These are phyloP conservation scores for Ascochyta pisi DNA, from an alignment of 2,329 filamentous ascomycete species.

Conservation along the genomic window DNA sequence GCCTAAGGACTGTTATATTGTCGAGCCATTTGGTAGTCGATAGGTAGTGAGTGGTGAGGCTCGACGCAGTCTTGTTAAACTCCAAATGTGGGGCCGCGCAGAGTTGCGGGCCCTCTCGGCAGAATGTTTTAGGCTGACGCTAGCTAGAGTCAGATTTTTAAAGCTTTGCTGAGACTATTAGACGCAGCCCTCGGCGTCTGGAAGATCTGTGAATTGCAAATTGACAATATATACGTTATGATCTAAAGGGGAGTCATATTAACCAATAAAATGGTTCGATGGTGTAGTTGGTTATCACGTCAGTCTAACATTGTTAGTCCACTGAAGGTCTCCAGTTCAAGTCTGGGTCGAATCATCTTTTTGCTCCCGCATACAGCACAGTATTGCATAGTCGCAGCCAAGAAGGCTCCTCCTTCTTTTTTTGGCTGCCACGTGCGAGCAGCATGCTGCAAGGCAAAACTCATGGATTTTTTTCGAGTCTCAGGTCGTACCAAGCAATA, in stretches of 20 bases:
- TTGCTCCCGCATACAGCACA: not conserved
- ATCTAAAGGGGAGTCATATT: rapidly evolving
- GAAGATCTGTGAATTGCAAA: not conserved
- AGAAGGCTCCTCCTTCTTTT: too few species aligned
- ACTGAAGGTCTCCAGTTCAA: conserved; percentile 4
- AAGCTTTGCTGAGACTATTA: too few species aligned
- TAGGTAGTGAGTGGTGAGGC: not conserved
- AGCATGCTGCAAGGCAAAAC: too few species aligned
- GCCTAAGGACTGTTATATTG: too few species aligned
- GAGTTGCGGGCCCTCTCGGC: not conserved
- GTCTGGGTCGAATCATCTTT: conserved; percentile 3
- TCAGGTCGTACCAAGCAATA: too few species aligned
- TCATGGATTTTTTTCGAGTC: too few species aligned
- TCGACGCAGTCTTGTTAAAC: too few species aligned
- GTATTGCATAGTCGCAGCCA: too few species aligned
- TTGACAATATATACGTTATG: too few species aligned
- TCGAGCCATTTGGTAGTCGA: not conserved
- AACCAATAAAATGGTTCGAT: conserved; percentile 14
- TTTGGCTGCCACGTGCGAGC: too few species aligned
- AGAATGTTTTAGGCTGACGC: not conserved
- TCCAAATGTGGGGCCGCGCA: not conserved
- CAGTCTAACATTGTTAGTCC: conserved; percentile 43
- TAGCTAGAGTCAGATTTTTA: too few species aligned
- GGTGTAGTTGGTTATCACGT: conserved; percentile 57
- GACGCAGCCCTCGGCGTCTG: too few species aligned